Evolutionary conservation across 768 basidiomycete genomes (phyloP).

Genomic region (Paxillus ammoniavirescens): DNA sequence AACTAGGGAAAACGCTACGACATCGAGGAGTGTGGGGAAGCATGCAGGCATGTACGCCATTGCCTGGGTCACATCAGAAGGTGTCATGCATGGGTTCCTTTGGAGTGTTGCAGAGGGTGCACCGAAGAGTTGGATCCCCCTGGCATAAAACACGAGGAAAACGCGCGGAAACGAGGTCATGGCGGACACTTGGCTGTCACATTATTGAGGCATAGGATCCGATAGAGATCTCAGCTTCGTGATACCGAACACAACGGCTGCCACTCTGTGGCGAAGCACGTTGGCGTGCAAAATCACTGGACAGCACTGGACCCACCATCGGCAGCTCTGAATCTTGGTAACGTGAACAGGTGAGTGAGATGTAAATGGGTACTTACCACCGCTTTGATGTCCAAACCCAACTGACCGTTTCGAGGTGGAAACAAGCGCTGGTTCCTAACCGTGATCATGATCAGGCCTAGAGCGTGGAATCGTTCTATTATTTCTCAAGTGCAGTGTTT

Average conservation of each 20-base stretch:
- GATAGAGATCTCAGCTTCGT: background rate
- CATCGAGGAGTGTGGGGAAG: slow-evolving; percentile 11
- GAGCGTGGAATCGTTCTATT: too few relatives aligned
- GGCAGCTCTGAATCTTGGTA: background rate
- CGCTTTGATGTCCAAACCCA: too few relatives aligned
- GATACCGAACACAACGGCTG: slow-evolving; percentile 3
- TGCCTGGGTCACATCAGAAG: background rate
- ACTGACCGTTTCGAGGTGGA: too few relatives aligned
- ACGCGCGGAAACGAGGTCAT: background rate
- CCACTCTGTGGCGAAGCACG: slow-evolving; percentile 20
- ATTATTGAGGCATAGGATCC: slow-evolving; percentile 13
- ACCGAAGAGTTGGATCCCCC: background rate
- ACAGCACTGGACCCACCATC: background rate
- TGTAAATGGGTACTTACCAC: background rate
- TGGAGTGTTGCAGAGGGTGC: background rate
- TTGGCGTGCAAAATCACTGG: slow-evolving; percentile 1
- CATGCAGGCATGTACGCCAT: background rate
- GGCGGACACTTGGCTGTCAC: slow-evolving; percentile 5
- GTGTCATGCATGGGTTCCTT: slow-evolving; percentile 1
- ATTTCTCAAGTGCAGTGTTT: too few relatives aligned
- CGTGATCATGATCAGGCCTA: too few relatives aligned
- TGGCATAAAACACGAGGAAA: slow-evolving; percentile 12
- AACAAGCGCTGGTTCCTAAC: too few relatives aligned
- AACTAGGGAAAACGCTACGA: background rate
- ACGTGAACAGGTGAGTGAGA: background rate